Base-by-base conservation (phyloP, 148 eudicot genomes). In the Amaranthus palmeri region DNA sequence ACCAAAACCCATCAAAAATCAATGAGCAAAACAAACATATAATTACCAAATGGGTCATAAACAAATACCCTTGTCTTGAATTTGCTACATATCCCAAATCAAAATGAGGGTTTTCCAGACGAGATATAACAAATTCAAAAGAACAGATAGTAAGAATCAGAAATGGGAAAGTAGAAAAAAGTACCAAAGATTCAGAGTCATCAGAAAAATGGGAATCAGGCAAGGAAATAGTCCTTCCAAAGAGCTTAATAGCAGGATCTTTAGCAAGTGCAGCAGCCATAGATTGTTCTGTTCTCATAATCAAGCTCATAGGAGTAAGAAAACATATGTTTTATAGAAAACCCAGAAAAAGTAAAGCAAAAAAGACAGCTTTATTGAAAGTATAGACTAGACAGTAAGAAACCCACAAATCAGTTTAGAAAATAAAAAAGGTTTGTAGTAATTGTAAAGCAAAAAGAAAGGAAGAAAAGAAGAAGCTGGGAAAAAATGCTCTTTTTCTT, bases 241-340 rank as follows among this genome's bases (percentile, higher is more conserved):
- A 79, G 12, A 79, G 74, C 63, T 79, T 79, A 13, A 79, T 79
- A 51, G 78, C 81, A 65, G 77, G 73, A 78, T 79, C 78, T 67
- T 79, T 79, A 53, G 61, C 53, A 25, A 25, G 36, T 8, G 56
- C 81, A 52, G 47, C 81, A 36, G 67, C 66, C 74, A 76, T 71
- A 55, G 36, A 25, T 25, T 43, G 40, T 70, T 52, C 73, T 70
- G 11, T 54, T 50, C 55, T 63, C 61, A 36, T 64, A 14, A 58
- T 44, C 13, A 15, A 56, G 42, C 54, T 10, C 65, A 2, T 8
- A n/a, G 6, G 10, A 45, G 8, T 54, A 44, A 61, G 51, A 74
- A 55, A 40, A 3, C 14, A 25, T 46, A 17, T 2, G 10, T 41
- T 76, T 76, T 70, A 71, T 69, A 72, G 54, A 66, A 67, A 49